Evolutionary conservation across 2,329 filamentous ascomycete species (phyloP).

Genomic region (Lecanoromycetidae sp.): DNA sequence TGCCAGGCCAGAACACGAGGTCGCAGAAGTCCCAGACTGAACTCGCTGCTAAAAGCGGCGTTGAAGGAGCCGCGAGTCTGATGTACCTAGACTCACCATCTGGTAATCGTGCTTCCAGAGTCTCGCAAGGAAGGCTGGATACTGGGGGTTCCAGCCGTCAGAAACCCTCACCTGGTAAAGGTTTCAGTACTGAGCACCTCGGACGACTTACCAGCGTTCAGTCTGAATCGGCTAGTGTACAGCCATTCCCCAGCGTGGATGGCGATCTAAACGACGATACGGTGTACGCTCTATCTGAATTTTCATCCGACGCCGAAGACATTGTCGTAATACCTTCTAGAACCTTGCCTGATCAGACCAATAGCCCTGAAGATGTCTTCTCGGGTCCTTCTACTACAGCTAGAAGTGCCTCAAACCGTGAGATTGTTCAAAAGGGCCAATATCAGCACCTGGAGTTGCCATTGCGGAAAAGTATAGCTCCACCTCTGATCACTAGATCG

Average conservation of each 20-base stretch:
- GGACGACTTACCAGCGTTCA: too few species aligned
- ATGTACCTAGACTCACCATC: too few species aligned
- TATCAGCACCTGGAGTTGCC: slow-evolving; percentile 18
- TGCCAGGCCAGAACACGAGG: neutral
- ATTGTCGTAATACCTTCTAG: neutral
- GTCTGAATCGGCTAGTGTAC: neutral
- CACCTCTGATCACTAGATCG: slow-evolving; percentile 31
- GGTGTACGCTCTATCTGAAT: neutral
- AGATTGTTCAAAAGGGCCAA: slow-evolving; percentile 3
- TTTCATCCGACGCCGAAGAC: slow-evolving; percentile 1
- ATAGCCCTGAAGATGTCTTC: neutral
- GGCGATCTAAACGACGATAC: neutral
- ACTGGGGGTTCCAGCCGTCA: too few species aligned
- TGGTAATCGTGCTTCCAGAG: too few species aligned
- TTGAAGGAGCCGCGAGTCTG: neutral
- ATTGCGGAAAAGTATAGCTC: slow-evolving; percentile 25
- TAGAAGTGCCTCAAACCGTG: slow-evolving; percentile 2
- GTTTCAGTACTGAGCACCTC: too few species aligned
- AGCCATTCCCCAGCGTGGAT: neutral
- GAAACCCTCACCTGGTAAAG: too few species aligned
- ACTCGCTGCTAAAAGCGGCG: neutral
- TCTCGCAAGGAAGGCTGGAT: too few species aligned
- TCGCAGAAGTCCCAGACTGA: neutral
- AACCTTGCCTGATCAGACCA: neutral
- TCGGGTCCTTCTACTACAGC: slow-evolving; percentile 24